A percentile compares a stretch with the other conserved stretches of the same genome.
These are phyloP conservation scores for Tagetes patula DNA, from an alignment of 129 eudicot genomes.

Conservation along the genomic window DNA sequence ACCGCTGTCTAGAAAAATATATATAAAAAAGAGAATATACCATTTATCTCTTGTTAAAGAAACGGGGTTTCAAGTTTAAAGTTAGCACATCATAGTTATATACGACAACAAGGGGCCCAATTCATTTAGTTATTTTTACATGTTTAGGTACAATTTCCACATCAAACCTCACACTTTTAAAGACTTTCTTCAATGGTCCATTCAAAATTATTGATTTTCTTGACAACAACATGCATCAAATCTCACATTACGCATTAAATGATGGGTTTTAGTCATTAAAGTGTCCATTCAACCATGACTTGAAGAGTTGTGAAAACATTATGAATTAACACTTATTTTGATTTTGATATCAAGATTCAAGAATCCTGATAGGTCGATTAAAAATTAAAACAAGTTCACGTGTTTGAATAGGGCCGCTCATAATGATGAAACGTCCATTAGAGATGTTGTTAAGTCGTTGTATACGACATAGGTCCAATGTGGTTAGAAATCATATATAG, in stretches of 20 bases:
- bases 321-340: background rate
- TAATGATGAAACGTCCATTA: background rate
- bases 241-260: constrained; percentile 2
- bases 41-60: background rate
- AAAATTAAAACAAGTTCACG: background rate
- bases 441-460: constrained; percentile 11
- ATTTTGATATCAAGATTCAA: background rate
- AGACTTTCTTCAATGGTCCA: constrained; percentile 11
- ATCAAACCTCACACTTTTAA: constrained; percentile 18
- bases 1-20: no score
- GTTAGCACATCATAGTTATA: constrained; percentile 2
- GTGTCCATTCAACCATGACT: background rate
- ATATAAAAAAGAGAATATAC: background rate
- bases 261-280: background rate
- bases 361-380: background rate
- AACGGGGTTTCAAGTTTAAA: constrained; percentile 5
- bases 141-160: constrained; percentile 25
- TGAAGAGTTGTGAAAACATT: background rate
- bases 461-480: background rate
- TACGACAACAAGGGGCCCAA: constrained; percentile 13
- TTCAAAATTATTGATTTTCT: constrained; percentile 1
- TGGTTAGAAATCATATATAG: background rate
- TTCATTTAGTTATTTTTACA: background rate
- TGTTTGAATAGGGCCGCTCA: background rate
- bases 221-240: background rate